Base-by-base conservation (phyloP, 805 yeast genomes). In the Sugiyamaella chiloensis region DNA sequence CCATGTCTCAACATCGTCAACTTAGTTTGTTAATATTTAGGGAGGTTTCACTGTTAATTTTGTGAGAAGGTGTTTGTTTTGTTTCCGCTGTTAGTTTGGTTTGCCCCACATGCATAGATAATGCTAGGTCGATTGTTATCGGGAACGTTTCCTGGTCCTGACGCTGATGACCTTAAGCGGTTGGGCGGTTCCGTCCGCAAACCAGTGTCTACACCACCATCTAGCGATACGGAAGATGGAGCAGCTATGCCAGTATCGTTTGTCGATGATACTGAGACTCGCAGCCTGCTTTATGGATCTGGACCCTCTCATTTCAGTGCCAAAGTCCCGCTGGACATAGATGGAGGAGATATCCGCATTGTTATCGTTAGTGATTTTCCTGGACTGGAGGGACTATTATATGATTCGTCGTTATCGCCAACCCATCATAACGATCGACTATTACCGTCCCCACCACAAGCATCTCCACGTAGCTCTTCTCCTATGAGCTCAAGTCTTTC, bases 241-340 rank as follows among this genome's bases (percentile, higher is more conserved):
- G 35, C 19, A 42, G 41, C 26, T 39, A 39, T 16, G 37, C 57
- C 59, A 6, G 48, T 55, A 7, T 55, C 60, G 26, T 35, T 51
- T 20, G 47, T 53, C 14, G 60, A 57, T 30, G 60, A 57, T 36
- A 46, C 50, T 14, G 58, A 56, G 36, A 56, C 60, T 17, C 46
- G 58, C 11, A 48, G 42, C 30, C 44, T 57, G 39, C 48, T 57
- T 26, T 57, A 57, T 40, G 60, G 60, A 7, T 47, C 59, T 11
- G 51, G 23, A 23, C 42, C 41, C 39, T 17, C 16, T 5, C n/a
- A n/a, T n/a, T n/a, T n/a, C n/a, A n/a, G n/a, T n/a, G n/a, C n/a
- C n/a, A 23, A 12, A 40, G 39, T 17, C 24, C 30, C 20, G 40
- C 30, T 30, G 16, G 36, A 53, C 4, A 56, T 54, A 36, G 44